Percentiles rank a stretch among this genome's conserved stretches.
These are phyloP conservation scores for Linum usitatissimum DNA, from an alignment of 345 rosid species.

Conservation along the genomic window DNA sequence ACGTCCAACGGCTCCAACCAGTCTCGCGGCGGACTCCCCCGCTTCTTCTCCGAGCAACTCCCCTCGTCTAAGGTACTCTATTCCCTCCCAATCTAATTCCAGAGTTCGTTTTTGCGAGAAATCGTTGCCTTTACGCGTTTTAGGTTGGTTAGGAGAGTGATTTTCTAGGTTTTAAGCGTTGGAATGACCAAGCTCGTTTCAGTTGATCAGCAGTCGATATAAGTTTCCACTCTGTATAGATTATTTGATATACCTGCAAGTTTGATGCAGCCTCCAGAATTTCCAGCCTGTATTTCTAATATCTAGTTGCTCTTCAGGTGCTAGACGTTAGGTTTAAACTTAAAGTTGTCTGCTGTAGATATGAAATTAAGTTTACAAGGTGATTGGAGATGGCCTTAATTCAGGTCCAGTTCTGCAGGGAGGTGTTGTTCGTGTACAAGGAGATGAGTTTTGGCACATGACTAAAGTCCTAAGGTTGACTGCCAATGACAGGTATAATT, in stretches of 20 bases:
- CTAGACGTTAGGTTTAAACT: neutral
- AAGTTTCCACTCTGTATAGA: too few species aligned
- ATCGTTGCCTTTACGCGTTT: neutral
- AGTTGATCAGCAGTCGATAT: too few species aligned
- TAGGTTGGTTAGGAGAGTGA: too few species aligned
- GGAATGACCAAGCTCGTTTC: too few species aligned
- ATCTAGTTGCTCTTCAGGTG: neutral
- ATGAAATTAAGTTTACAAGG: neutral
- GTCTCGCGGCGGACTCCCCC: constrained; percentile 76
- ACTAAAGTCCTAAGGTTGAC: constrained; percentile 61
- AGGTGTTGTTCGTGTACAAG: constrained; percentile 52
- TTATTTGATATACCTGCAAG: neutral
- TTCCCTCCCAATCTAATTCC: neutral
- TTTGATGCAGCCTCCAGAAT: neutral
- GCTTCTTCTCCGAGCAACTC: constrained; percentile 65
- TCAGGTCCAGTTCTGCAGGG: constrained; percentile 36
- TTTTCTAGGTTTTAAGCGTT: too few species aligned
- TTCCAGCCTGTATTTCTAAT: neutral
- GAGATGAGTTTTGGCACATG: constrained; percentile 88
- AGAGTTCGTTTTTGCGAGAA: neutral
- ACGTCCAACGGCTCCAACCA: constrained; percentile 40
- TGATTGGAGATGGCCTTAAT: neutral
- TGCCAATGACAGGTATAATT: constrained; percentile 38
- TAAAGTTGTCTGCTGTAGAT: neutral
- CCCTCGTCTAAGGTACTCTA: constrained; percentile 50